phyloP scores from a whole-genome alignment of 345 rosid species.

The Psidium guajava region DNA sequence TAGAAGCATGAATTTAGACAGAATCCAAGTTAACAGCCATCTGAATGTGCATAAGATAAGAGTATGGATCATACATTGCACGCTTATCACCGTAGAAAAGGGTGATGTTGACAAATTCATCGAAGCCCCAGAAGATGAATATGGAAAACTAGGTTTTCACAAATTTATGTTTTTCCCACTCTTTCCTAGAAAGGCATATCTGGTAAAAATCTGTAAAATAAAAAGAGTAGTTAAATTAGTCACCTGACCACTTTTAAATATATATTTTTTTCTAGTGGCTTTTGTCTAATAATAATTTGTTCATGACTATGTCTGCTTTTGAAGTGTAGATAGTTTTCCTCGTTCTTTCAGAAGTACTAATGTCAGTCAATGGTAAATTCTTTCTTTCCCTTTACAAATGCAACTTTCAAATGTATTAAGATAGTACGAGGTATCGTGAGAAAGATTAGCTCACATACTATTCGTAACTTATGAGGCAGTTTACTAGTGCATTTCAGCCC shows the following conservation, averaged over 20 bases:
- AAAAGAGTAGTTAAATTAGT: neutral
- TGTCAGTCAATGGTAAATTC: neutral
- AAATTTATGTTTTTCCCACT: neutral
- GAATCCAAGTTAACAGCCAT: no score
- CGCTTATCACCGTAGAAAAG: neutral
- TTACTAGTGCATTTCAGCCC: no score
- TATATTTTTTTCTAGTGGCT: neutral
- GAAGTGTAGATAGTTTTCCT: neutral
- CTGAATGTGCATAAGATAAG: neutral
- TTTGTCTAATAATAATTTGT: neutral
- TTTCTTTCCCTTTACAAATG: no score
- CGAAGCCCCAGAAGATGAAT: neutral
- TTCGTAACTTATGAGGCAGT: no score
- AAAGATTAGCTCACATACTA: no score
- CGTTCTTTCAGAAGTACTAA: neutral
- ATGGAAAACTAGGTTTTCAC: neutral
- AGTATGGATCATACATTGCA: no score
- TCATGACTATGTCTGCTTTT: neutral
- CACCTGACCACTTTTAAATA: neutral
- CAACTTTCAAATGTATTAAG: no score
- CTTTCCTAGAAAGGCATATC: neutral
- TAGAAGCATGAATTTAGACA: neutral
- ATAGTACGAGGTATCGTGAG: no score
- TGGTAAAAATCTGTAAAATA: neutral
- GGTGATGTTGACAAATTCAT: neutral